Evolutionary conservation across 2,329 filamentous ascomycete species (phyloP).

Genomic region (Trichoderma arundinaceum): DNA sequence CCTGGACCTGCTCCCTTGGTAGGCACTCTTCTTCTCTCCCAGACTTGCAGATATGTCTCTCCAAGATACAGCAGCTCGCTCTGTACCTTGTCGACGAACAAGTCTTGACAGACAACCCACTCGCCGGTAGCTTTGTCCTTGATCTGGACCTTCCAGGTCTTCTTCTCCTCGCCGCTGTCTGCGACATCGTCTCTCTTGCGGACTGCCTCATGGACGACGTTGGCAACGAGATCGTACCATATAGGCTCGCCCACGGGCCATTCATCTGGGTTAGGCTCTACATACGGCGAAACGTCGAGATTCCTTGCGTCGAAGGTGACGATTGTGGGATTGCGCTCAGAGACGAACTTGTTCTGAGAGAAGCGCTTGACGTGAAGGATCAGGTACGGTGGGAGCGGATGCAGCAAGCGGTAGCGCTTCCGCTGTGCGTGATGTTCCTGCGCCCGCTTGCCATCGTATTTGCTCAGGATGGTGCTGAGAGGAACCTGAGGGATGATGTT

Average conservation of each 20-base stretch:
- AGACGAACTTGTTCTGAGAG: conserved; percentile 93
- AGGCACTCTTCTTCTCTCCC: conserved; percentile 77
- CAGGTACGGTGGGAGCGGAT: conserved; percentile 89
- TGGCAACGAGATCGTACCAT: conserved; percentile 93
- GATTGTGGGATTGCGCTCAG: conserved; percentile 95
- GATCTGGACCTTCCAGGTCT: conserved; percentile 94
- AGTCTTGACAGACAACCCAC: conserved; percentile 92
- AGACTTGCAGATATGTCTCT: conserved; percentile 94
- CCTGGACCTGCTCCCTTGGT: conserved; percentile 42
- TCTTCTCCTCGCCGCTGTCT: conserved; percentile 82
- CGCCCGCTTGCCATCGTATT: conserved; percentile 87
- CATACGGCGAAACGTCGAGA: conserved; percentile 87
- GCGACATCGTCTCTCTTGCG: conserved; percentile 82
- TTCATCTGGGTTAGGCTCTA: conserved; percentile 79
- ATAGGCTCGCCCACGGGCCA: conserved; percentile 80
- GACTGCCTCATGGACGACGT: conserved; percentile 87
- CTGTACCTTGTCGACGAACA: conserved; percentile 89
- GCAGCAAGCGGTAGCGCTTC: conserved; percentile 85
- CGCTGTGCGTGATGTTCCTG: conserved; percentile 90
- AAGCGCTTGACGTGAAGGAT: conserved; percentile 98
- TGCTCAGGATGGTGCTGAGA: conserved; percentile 79
- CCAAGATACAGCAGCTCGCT: conserved; percentile 89
- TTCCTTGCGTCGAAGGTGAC: conserved; percentile 88
- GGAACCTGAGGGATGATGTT: conserved; percentile 97
- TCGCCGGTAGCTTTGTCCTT: conserved; percentile 79